phyloP scores from a whole-genome alignment of 2,329 filamentous ascomycete species.

The Neopestalotiopsis sp. region DNA sequence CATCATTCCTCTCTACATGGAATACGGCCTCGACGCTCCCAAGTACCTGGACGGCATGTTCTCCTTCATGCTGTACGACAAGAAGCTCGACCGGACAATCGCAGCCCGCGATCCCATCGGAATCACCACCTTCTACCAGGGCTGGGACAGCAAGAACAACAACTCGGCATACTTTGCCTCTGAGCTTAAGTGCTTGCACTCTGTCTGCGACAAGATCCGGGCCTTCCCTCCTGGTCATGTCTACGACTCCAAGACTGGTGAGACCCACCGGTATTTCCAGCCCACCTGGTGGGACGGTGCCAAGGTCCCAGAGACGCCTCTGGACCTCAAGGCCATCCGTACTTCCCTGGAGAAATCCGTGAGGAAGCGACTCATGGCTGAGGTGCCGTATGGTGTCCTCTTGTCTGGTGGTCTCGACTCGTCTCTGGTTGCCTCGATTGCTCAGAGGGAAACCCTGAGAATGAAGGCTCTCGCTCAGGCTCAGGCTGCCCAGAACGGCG shows the following conservation, averaged over 20 bases:
- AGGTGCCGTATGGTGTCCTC: constrained; percentile 96
- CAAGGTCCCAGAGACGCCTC: constrained; percentile 77
- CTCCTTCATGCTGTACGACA: constrained; percentile 98
- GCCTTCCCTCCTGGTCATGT: constrained; percentile 94
- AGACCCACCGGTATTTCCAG: constrained; percentile 86
- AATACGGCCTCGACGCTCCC: constrained; percentile 90
- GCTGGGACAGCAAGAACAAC: constrained; percentile 83
- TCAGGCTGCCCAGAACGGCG: constrained; percentile 44
- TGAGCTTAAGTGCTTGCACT: constrained; percentile 90
- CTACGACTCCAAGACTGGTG: constrained; percentile 91
- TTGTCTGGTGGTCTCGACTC: constrained; percentile 96
- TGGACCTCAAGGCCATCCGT: constrained; percentile 84
- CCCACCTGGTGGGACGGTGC: constrained; percentile 90
- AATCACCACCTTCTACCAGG: constrained; percentile 96
- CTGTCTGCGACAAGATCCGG: constrained; percentile 94
- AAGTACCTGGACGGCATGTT: constrained; percentile 99
- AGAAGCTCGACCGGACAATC: constrained; percentile 88
- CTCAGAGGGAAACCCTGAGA: constrained; percentile 87
- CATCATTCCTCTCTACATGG: constrained; percentile 95
- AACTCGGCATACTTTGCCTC: constrained; percentile 94
- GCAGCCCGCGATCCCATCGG: constrained; percentile 96
- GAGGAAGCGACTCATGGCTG: constrained; percentile 96
- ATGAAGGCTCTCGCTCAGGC: constrained; percentile 70
- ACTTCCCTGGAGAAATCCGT: constrained; percentile 88
- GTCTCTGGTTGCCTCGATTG: constrained; percentile 92